Base-by-base conservation (phyloP, 192 early-diverging fungal species). In the Dissophora globulifera region DNA sequence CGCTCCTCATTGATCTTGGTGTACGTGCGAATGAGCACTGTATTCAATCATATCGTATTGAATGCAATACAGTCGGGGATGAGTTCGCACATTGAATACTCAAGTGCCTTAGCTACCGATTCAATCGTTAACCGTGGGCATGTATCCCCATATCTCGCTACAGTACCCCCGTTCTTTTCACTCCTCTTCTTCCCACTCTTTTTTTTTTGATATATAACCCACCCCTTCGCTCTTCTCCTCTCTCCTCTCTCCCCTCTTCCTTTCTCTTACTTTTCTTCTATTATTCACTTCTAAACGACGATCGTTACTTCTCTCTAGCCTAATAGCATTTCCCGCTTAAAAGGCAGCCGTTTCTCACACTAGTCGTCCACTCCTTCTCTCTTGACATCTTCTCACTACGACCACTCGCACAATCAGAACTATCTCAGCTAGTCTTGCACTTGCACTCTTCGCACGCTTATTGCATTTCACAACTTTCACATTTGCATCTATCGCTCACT, bases 131-230 rank as follows among this genome's bases (percentile, higher is more conserved):
- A n/a, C n/a, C n/a, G n/a, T n/a, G n/a, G n/a, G n/a, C n/a, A n/a
- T n/a, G n/a, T n/a, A n/a, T n/a, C n/a, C n/a, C n/a, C 35, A 38
- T 38, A 13, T 13, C 13, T 13, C 7, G 13, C 35, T 6, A 23
- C n/a, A 16, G 50, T 52, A 25, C 50, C 50, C 27, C 31, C 29
- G 30, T 52, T 40, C 46, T 33, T 48, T 48, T 31, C 42, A 29
- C 41, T 45, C 46, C 55, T 38, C 31, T 30, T 29, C 26, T 58
- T 27, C 17, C 27, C 41, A 58, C 25, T 25, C 40, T 42, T 5
- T 32, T 29, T 4, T 50, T 31, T 38, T 40, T 12, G 48, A 38
- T 62, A 64, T 64, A 43, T 53, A 63, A 64, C 50, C 41, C 25
- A 22, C 50, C 33, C 19, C 25, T 25, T 62, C 25, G 17, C 19